phyloP scores from a whole-genome alignment of 306 rosid species.

The Corylus avellana region DNA sequence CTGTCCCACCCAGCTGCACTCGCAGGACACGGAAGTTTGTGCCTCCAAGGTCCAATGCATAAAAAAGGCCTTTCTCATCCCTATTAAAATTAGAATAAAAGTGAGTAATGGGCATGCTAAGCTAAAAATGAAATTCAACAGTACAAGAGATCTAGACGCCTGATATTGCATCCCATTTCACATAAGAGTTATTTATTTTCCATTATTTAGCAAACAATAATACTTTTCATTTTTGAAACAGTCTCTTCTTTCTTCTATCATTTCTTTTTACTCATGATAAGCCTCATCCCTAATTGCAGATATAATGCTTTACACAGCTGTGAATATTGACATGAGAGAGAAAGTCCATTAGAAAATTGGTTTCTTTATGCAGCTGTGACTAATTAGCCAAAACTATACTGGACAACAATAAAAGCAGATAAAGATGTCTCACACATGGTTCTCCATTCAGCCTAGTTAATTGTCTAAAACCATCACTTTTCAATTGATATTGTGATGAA shows the following conservation, averaged over 20 bases:
- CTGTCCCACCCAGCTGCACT: slow-evolving; percentile 85
- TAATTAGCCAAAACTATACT: not conserved
- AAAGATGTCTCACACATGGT: not conserved
- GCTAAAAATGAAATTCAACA: not conserved
- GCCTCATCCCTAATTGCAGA: not conserved
- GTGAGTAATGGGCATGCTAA: not conserved
- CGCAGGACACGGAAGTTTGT: slow-evolving; percentile 93
- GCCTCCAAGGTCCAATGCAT: slow-evolving; percentile 98
- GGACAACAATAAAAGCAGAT: not conserved
- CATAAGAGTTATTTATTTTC: not conserved
- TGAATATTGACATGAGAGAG: not conserved
- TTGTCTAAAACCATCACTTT: not conserved
- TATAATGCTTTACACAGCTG: not conserved
- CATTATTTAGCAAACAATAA: slow-evolving; percentile 1
- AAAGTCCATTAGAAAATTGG: not conserved
- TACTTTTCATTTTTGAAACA: not conserved
- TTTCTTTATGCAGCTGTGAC: not conserved
- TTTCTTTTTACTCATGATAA: not conserved
- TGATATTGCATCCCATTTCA: not conserved
- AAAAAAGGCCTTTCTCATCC: slow-evolving; percentile 84
- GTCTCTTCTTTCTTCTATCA: not conserved
- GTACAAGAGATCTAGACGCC: not conserved
- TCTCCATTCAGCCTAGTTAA: not conserved
- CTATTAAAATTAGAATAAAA: slow-evolving; percentile 38
- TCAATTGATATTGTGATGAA: not conserved